phyloP scores from a whole-genome alignment of 306 rosid genomes.

The peach (Prunus persica) region DNA sequence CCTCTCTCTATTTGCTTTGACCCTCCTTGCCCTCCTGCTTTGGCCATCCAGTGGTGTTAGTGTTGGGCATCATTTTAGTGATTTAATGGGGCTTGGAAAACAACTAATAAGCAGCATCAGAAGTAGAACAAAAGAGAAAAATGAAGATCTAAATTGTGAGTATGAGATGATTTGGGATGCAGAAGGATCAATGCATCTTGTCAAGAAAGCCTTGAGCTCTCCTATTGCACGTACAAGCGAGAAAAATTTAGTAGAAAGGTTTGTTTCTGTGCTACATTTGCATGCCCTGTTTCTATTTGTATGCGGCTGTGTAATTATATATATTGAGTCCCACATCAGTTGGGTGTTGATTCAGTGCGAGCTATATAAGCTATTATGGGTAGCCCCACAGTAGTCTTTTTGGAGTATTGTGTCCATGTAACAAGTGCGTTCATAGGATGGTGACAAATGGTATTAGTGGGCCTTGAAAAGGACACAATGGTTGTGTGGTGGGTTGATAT shows the following conservation, averaged over 20 bases:
- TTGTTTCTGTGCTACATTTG: constrained; percentile 9
- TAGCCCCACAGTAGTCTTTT: background rate
- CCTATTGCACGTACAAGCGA: constrained; percentile 39
- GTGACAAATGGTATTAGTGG: background rate
- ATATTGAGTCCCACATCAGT: background rate
- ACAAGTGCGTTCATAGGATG: background rate
- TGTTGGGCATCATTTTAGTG: constrained; percentile 44
- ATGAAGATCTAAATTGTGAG: constrained; percentile 66
- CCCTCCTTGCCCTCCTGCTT: constrained; percentile 60
- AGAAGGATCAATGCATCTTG: constrained; percentile 78
- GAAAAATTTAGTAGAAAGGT: constrained; percentile 61
- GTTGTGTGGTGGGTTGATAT: background rate
- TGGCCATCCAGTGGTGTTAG: constrained; percentile 65
- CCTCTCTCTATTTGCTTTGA: constrained; percentile 45
- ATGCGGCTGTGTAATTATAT: background rate
- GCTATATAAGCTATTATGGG: background rate
- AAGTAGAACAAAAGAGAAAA: constrained; percentile 58
- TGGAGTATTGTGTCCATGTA: background rate
- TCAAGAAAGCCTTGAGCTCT: constrained; percentile 56
- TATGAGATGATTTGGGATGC: constrained; percentile 88
- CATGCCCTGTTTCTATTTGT: background rate
- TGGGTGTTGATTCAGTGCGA: background rate
- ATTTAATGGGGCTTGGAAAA: constrained; percentile 28
- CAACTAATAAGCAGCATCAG: constrained; percentile 39
- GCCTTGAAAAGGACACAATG: background rate